Percentiles rank a stretch among this genome's conserved stretches.
Evolutionary conservation across 1,139 yeast species (phyloP).

Genomic region (Magnusiomyces suaveolens): DNA sequence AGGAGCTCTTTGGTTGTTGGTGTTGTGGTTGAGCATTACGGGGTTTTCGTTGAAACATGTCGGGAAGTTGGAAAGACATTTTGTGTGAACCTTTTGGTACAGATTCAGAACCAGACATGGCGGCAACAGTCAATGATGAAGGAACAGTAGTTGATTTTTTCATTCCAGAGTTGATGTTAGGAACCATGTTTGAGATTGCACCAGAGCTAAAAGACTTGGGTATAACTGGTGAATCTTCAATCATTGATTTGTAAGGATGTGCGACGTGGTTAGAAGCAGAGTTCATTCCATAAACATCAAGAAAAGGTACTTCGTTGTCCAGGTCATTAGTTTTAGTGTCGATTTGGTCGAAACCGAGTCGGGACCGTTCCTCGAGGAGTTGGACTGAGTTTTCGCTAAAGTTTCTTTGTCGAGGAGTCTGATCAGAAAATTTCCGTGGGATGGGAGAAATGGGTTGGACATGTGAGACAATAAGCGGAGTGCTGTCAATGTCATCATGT

Average conservation of each 20-base stretch:
- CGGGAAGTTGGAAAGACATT: background rate
- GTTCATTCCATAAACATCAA: background rate
- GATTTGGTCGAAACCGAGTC: background rate
- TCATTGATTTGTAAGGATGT: background rate
- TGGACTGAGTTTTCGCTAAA: background rate
- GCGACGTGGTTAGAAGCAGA: background rate
- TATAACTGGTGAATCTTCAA: background rate
- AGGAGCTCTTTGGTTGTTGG: background rate
- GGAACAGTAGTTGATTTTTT: background rate
- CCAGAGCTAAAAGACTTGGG: background rate
- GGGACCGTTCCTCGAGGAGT: background rate
- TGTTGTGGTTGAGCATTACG: background rate
- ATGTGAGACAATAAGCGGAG: background rate
- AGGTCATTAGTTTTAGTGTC: too few relatives aligned
- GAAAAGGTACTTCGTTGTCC: too few relatives aligned
- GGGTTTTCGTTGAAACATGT: background rate
- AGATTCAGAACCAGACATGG: background rate
- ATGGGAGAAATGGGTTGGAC: conserved; percentile 3
- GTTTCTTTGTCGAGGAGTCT: background rate
- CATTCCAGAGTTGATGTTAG: background rate
- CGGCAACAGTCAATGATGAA: background rate
- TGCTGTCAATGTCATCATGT: background rate
- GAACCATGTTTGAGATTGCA: background rate
- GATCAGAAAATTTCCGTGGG: background rate
- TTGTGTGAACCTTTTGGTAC: background rate